Base-by-base conservation (phyloP, 345 rosid species). In the Euphorbia pulcherrima region DNA sequence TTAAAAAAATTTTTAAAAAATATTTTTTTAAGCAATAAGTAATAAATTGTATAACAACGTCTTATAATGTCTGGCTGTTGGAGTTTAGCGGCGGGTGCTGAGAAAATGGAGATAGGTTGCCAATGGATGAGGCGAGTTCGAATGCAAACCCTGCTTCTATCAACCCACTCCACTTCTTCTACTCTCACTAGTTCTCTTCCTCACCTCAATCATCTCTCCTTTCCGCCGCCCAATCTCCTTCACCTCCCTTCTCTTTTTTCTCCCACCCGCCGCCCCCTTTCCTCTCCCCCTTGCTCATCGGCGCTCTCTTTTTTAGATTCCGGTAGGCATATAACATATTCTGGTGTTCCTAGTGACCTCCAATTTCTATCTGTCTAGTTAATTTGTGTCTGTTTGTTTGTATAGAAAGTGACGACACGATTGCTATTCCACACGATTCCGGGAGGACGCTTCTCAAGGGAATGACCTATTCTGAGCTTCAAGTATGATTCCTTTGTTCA, bases 361-460 rank as follows among this genome's bases (percentile, higher is more conserved):
- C 5, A 13, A 0, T 23, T 44, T 13, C 29, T 50, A 7, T 50
- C 0, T 50, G 20, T 24, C 20, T 50, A 50, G 9, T 28, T n/a
- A n/a, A n/a, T 27, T 20, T 39, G n/a, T 41, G 55, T 35, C 18
- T 53, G 12, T n/a, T 35, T 7, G 1, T 48, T n/a, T 18, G 41
- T 33, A 55, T 29, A 56, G 78, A 58, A 67, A 63, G 62, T 64
- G 71, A 55, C 14, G 73, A 21, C 55, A 54, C n/a, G 14, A 57
- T 28, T 62, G 72, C 28, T 46, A 67, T 35, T 65, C 61, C 44
- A 67, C 64, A 68, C 27, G 76, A 71, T 63, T 66, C 58, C 6
- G 71, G 81, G 23, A 90, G 83, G 78, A 80, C 78, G 73, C 71
- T 87, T 53, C 85, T 90, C 63, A 90, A 90, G 79, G 96, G 84